Base-by-base conservation (phyloP, 345 rosid genomes). In the Hibiscus trionum region DNA sequence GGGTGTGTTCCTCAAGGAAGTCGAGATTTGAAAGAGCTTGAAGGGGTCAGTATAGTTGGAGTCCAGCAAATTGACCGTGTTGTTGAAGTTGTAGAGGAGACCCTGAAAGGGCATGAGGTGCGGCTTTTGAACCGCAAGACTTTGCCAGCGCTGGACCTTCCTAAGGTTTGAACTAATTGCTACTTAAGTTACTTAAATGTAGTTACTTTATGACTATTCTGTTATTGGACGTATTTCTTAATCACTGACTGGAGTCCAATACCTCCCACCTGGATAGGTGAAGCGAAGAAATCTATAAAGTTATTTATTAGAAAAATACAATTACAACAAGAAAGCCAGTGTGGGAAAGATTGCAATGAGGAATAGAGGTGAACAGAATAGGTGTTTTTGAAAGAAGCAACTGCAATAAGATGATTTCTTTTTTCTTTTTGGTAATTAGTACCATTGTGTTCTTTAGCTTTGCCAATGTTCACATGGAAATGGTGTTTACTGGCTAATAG, bases 1-100 rank as follows among this genome's bases (percentile, higher is more conserved):
- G 97, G 97, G 15, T 90, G 99, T 88, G 99, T 95, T 65, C 99
- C 99, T 76, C 98, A 95, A 83, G 97, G 94, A 31, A 90, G 94
- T 82, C 88, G 88, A 66, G 88, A 90, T 73, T 77, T 92, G 82
- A 95, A 89, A 79, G 97, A 90, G 69, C 85, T 92, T 39, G 93
- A 95, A 76, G 97, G 97, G 3, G 84, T 92, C 17, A 95, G 97
- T 82, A 84, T 89, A 61, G 94, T 95, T 80, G 98, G 99, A 68
- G 97, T 95, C 63, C 97, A 90, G 80, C 97, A 92, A 79, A 92
- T 90, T 81, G 98, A 95, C 78, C 94, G 93, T 78, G 96, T 95
- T 24, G 98, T 92, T 78, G 99, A 92, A 85, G 93, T 92, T 81
- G 99, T 90, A 26, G 99, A 92, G 82, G 99, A 92, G 83, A 89